A percentile compares a stretch with the other conserved stretches of the same genome.
These are phyloP conservation scores for Spathaspora sp. DNA, from an alignment of 1,139 yeast species.

Conservation along the genomic window DNA sequence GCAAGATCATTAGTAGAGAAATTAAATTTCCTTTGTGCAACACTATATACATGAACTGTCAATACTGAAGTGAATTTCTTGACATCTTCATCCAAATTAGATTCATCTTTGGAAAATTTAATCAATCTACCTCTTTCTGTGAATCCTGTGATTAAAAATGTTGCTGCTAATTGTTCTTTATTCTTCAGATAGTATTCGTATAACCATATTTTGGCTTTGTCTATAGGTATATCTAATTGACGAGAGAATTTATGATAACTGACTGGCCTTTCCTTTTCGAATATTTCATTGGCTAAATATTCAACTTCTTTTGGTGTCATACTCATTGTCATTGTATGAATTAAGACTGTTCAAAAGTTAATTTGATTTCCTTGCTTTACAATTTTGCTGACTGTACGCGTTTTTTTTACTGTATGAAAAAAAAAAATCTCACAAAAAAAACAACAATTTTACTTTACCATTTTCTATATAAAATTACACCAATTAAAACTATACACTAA, in stretches of 20 bases:
- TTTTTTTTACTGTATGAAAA: neutral
- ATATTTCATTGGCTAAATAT: conserved; percentile 26
- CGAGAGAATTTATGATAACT: conserved; percentile 33
- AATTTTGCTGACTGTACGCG: neutral
- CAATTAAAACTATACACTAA: conserved; percentile 1
- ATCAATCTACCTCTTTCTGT: conserved; percentile 14
- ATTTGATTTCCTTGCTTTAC: neutral
- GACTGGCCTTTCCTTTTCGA: conserved; percentile 25
- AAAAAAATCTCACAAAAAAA: neutral
- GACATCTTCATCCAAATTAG: conserved; percentile 17
- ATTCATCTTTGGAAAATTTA: conserved; percentile 22
- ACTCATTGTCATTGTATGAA: conserved; percentile 33
- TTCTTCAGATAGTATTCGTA: conserved; percentile 34
- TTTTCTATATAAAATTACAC: neutral
- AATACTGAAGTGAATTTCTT: conserved; percentile 21
- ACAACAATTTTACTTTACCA: neutral
- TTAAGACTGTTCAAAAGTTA: neutral
- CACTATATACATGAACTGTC: conserved; percentile 34
- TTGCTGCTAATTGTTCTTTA: conserved; percentile 29
- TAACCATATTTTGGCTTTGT: conserved; percentile 30
- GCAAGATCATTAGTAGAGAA: conserved; percentile 27
- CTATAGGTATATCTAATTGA: conserved; percentile 26
- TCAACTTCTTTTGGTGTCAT: conserved; percentile 29
- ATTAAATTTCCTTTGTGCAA: conserved; percentile 19
- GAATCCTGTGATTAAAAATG: conserved; percentile 34